These are phyloP conservation scores for Saturnispora kantuleensis DNA, from an alignment of 805 yeast species.

Conservation along the genomic window DNA sequence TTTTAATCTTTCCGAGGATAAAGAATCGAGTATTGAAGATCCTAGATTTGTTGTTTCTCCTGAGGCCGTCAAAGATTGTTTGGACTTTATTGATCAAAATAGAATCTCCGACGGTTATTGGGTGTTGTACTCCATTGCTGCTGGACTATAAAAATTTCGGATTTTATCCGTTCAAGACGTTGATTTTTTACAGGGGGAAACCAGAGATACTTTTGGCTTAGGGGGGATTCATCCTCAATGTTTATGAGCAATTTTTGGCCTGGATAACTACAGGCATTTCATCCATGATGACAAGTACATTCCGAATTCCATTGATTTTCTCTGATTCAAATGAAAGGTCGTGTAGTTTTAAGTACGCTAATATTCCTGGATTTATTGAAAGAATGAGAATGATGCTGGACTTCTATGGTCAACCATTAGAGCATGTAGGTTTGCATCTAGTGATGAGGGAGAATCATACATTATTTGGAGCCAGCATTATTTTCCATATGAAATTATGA, in stretches of 20 bases:
- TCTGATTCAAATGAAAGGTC: background rate
- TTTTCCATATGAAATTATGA: background rate
- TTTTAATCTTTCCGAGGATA: constrained; percentile 1
- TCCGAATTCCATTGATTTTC: background rate
- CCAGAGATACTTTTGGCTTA: background rate
- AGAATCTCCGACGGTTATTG: background rate
- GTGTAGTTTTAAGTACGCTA: background rate
- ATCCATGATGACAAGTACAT: constrained; percentile 2
- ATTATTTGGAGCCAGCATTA: background rate
- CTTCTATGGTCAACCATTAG: background rate
- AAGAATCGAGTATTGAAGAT: background rate
- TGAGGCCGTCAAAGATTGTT: background rate
- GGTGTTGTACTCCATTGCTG: background rate
- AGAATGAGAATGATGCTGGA: background rate
- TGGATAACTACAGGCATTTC: background rate
- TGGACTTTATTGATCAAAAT: background rate
- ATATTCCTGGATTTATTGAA: background rate
- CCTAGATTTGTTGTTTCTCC: background rate
- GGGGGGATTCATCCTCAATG: background rate
- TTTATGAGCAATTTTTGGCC: background rate
- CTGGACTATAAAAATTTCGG: background rate
- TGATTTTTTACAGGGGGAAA: background rate
- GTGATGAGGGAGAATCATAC: background rate
- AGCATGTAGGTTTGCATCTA: constrained; percentile 1
- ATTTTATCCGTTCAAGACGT: background rate